Evolutionary conservation across 768 basidiomycete species (phyloP).

Genomic region (Amanita brunnescens): DNA sequence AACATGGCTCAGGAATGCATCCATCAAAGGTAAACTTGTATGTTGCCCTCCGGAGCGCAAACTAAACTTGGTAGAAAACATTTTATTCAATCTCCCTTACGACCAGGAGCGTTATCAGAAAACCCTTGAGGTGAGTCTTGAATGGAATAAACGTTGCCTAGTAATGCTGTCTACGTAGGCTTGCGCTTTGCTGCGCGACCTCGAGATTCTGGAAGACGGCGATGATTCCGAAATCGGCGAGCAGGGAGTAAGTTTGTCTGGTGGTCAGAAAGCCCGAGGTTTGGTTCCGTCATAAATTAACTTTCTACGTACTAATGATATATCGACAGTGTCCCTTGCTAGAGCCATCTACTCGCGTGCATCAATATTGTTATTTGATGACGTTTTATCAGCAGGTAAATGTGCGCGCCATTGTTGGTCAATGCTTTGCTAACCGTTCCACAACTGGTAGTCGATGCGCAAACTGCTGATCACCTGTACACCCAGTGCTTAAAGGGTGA

Average conservation of each 20-base stretch:
- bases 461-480: slow-evolving; percentile 86
- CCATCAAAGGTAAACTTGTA: slow-evolving; percentile 37
- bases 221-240: slow-evolving; percentile 86
- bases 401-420: too few relatives aligned
- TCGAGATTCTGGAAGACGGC: slow-evolving; percentile 80
- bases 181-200: slow-evolving; percentile 64
- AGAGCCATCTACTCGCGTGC: slow-evolving; percentile 89
- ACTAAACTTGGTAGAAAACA: slow-evolving; percentile 34
- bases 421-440: neutral
- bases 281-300: slow-evolving; percentile 26
- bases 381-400: slow-evolving; percentile 58
- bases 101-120: slow-evolving; percentile 64
- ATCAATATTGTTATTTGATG: slow-evolving; percentile 74
- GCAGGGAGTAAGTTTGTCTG: slow-evolving; percentile 55
- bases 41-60: neutral
- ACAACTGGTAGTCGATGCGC: slow-evolving; percentile 66
- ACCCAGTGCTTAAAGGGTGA: slow-evolving; percentile 77
- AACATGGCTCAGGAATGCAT: slow-evolving; percentile 70
- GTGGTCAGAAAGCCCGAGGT: slow-evolving; percentile 66
- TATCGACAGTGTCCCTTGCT: slow-evolving; percentile 31
- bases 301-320: slow-evolving; percentile 20
- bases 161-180: slow-evolving; percentile 27
- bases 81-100: slow-evolving; percentile 66
- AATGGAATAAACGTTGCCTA: neutral
- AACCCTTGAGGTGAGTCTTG: slow-evolving; percentile 55